Percentiles rank a stretch among this genome's conserved stretches.
These are phyloP conservation scores for Coemansia sp. DNA, from an alignment of 192 early-diverging fungal genomes.

Conservation along the genomic window DNA sequence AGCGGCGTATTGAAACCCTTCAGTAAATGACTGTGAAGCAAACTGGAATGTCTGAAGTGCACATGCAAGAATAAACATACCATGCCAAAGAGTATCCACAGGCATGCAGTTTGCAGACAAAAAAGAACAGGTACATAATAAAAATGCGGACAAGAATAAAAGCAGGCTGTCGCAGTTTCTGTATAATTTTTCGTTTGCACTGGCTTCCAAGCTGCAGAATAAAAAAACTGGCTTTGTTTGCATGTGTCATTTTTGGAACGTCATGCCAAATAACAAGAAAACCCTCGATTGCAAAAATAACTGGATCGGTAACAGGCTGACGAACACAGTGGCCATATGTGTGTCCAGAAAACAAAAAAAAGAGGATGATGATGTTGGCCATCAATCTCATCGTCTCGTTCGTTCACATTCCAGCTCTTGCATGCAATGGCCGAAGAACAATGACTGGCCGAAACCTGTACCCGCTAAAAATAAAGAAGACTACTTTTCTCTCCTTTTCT, in stretches of 20 bases:
- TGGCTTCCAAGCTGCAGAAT: not conserved
- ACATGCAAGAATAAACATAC: not conserved
- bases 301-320: not conserved
- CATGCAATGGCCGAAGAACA: not conserved
- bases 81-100: not conserved
- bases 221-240: not conserved
- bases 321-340: not conserved
- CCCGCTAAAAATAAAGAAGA: too few species aligned
- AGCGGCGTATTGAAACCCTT: not conserved
- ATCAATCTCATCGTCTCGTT: not conserved
- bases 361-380: too few species aligned
- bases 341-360: too few species aligned
- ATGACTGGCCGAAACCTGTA: not conserved
- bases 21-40: not conserved
- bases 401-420: not conserved
- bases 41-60: not conserved
- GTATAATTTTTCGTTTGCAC: not conserved
- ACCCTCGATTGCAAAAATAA: not conserved
- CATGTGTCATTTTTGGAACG: not conserved
- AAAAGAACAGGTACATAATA: not conserved
- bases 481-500: too few species aligned
- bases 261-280: not conserved
- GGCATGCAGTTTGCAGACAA: not conserved
- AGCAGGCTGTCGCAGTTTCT: not conserved
- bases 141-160: not conserved